Conservation (phyloP, 2,329 filamentous ascomycete species). For the Davidsoniella australis region DNA sequence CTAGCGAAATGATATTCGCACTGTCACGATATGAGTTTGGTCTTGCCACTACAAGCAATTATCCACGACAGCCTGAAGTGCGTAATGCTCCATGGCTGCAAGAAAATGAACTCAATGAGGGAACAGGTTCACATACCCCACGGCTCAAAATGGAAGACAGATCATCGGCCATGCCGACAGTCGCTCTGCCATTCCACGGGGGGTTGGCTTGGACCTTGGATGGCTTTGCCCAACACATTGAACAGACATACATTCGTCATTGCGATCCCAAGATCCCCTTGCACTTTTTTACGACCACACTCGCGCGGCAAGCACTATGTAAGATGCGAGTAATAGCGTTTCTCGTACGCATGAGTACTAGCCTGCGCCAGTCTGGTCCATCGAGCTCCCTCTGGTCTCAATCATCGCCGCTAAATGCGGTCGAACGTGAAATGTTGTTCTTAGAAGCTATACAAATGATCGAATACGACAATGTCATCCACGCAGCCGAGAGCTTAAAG, state of each 20-base stretch:
- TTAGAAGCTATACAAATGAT: conserved; percentile 39
- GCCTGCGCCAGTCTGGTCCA: conserved; percentile 16
- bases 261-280: conserved; percentile 42
- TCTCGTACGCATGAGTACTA: conserved; percentile 30
- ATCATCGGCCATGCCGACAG: conserved; percentile 20
- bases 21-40: conserved; percentile 40
- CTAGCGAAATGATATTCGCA: conserved; percentile 44
- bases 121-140: not conserved
- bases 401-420: conserved; percentile 22
- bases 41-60: conserved; percentile 32
- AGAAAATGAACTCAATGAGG: no score
- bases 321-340: conserved; percentile 39
- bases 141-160: not conserved
- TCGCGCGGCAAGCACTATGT: conserved; percentile 37
- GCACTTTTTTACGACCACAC: conserved; percentile 40
- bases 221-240: conserved; percentile 36
- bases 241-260: conserved; percentile 35
- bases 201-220: conserved; percentile 33
- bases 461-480: conserved; percentile 40
- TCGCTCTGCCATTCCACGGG: conserved; percentile 32
- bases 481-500: conserved; percentile 31
- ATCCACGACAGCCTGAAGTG: conserved; percentile 19
- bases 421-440: conserved; percentile 35
- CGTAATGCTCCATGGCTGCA: not conserved
- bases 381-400: conserved; percentile 2